Base-by-base conservation (phyloP, 1,284 basidiomycete species). In the Stygiomarasmius scandens region DNA sequence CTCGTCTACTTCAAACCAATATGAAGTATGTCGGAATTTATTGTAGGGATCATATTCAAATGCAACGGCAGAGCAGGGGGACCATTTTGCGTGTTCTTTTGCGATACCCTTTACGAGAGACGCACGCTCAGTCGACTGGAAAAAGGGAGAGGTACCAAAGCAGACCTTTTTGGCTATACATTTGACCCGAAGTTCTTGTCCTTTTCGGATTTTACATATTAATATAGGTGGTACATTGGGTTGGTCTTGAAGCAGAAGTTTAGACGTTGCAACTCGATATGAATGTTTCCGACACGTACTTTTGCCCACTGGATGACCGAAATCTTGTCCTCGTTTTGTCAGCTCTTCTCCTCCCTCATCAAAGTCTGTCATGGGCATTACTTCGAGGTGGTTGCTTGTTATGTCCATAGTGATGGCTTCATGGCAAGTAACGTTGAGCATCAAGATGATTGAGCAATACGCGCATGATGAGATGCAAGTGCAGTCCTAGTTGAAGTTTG, bases 21-120 rank as follows among this genome's bases (percentile, higher is more conserved):
- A 89, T 2, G 92, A 88, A 1, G 97, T 99, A 74, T 99, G 97
- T 58, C 95, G 86, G 29, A 99, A 80, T 71, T 94, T 93, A 79
- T 99, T 99, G 78, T 98, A 85, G 12, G 97, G 97, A 74, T 99
- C 97, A 68, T 99, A 99, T 76, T 99, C 97, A 66, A 97, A 99
- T 1, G 90, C 88, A 20, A 99, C 89, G 1, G 97, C 95, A 1
- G 95, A 92, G 58, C 95, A 92, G 12, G 97, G 96, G 0, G 95
- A 97, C 95, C 96, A 99, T 77, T 99, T 99, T 6, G 97, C 95
- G 70, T 99, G 97, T 70, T 98, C 95, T 77, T 99, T 98, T 8
- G 95, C 95, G 60, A 98, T 92, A 25, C 96, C 96, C 93, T 97
- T 55, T 34, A 36, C 55, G 47, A 56, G 55, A 46, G 54, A 32